Conservation (phyloP, 2,329 filamentous ascomycete genomes). For the Cladophialophora chaetospira region DNA sequence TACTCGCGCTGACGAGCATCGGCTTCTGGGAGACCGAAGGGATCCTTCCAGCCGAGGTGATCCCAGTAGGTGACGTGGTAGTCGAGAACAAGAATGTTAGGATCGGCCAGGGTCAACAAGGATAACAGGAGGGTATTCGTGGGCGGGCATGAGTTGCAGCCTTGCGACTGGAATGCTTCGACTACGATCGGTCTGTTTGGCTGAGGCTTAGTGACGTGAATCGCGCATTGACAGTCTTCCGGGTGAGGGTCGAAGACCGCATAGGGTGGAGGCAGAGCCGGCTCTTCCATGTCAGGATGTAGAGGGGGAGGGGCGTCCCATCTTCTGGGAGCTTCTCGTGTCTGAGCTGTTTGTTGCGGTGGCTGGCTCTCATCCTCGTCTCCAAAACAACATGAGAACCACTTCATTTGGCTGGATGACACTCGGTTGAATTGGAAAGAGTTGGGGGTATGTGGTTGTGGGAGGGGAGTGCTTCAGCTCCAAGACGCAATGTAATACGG, state of each 20-base stretch:
- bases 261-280: slow-evolving; percentile 4
- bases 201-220: slow-evolving; percentile 8
- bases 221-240: slow-evolving; percentile 11
- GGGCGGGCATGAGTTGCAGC: slow-evolving; percentile 15
- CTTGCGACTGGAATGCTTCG: slow-evolving; percentile 15
- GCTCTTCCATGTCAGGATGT: slow-evolving; percentile 7
- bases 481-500: too few species aligned
- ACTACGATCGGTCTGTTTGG: slow-evolving; percentile 10
- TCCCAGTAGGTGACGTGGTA: slow-evolving; percentile 24
- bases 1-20: slow-evolving; percentile 17
- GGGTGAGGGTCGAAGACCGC: slow-evolving; percentile 13
- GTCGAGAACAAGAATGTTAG: slow-evolving; percentile 20
- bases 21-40: slow-evolving; percentile 6
- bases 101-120: slow-evolving; percentile 12
- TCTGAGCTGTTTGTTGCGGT: slow-evolving; percentile 2
- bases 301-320: slow-evolving; percentile 14
- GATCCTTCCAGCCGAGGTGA: slow-evolving; percentile 20
- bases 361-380: slow-evolving; percentile 1
- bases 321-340: slow-evolving; percentile 1
- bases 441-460: neutral
- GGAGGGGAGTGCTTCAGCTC: neutral
- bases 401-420: slow-evolving; percentile 1
- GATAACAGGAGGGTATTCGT: slow-evolving; percentile 14
- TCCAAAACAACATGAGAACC: slow-evolving; percentile 8
- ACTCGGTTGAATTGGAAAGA: neutral